phyloP scores from a whole-genome alignment of 75 land plant genomes.

The Gnetum montanum region DNA sequence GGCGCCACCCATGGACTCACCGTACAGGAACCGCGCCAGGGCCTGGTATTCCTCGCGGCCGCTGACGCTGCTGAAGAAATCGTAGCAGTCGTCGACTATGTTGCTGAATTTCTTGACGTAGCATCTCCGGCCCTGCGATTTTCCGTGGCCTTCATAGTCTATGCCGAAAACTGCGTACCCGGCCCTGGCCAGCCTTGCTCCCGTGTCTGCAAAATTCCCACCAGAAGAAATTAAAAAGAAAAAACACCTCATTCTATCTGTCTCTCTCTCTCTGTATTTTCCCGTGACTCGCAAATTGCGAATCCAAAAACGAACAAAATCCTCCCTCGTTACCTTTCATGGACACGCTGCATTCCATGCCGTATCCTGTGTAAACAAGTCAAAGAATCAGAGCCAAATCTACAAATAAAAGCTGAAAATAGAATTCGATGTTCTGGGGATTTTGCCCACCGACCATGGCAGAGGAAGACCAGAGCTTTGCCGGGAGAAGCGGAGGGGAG shows the following conservation, averaged over 20 bases:
- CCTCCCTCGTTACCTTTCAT: slow-evolving; percentile 47
- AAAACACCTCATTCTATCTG: neutral
- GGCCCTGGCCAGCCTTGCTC: slow-evolving; percentile 53
- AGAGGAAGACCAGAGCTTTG: slow-evolving; percentile 62
- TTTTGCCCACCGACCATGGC: slow-evolving; percentile 70
- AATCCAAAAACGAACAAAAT: neutral
- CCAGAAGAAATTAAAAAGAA: neutral
- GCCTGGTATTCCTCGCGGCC: slow-evolving; percentile 46
- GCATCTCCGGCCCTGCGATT: slow-evolving; percentile 70
- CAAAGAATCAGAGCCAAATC: neutral
- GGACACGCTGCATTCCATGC: slow-evolving; percentile 81
- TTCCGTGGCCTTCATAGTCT: slow-evolving; percentile 91
- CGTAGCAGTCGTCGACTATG: slow-evolving; percentile 58
- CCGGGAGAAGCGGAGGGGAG: slow-evolving; percentile 36
- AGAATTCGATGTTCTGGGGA: too few relatives aligned
- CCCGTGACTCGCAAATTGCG: neutral
- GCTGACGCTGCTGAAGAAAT: slow-evolving; percentile 63
- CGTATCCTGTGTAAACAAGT: slow-evolving; percentile 56
- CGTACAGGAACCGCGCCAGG: slow-evolving; percentile 59
- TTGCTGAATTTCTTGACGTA: slow-evolving; percentile 68
- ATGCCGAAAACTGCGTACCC: slow-evolving; percentile 87
- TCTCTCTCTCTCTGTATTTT: neutral
- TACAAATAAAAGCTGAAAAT: neutral
- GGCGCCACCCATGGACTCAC: slow-evolving; percentile 90
- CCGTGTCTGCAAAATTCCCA: slow-evolving; percentile 33